These are phyloP conservation scores for Trichoderma breve DNA, from an alignment of 2,329 filamentous ascomycete species.

Conservation along the genomic window DNA sequence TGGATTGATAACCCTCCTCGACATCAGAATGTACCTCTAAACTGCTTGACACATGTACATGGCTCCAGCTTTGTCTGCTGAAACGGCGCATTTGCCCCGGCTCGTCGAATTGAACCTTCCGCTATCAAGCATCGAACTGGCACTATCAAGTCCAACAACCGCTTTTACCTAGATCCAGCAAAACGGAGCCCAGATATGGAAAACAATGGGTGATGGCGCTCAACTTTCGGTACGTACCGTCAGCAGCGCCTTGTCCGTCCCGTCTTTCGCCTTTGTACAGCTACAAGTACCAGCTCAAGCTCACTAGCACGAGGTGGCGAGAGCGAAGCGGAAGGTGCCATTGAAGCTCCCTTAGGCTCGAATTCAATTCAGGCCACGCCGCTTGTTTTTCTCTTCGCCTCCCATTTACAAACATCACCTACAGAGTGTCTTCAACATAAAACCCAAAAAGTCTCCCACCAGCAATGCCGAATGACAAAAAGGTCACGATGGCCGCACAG, in stretches of 20 bases:
- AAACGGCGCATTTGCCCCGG: background rate
- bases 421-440: background rate
- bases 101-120: background rate
- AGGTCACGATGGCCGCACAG: background rate
- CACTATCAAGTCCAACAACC: background rate
- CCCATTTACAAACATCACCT: background rate
- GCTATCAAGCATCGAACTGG: background rate
- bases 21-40: background rate
- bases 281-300: background rate
- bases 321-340: conserved; percentile 8
- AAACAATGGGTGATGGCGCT: conserved; percentile 5
- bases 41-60: background rate
- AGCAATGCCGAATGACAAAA: background rate
- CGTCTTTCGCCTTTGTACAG: background rate
- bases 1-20: background rate
- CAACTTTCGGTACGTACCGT: conserved; percentile 18
- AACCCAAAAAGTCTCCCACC: background rate
- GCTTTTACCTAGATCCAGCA: background rate
- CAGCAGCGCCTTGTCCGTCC: conserved; percentile 12
- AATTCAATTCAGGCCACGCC: background rate
- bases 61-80: background rate
- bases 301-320: conserved; percentile 4
- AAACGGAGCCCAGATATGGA: background rate
- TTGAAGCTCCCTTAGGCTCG: background rate
- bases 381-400: background rate